phyloP scores from a whole-genome alignment of 2,329 filamentous ascomycete species.

The Hortaea werneckii region DNA sequence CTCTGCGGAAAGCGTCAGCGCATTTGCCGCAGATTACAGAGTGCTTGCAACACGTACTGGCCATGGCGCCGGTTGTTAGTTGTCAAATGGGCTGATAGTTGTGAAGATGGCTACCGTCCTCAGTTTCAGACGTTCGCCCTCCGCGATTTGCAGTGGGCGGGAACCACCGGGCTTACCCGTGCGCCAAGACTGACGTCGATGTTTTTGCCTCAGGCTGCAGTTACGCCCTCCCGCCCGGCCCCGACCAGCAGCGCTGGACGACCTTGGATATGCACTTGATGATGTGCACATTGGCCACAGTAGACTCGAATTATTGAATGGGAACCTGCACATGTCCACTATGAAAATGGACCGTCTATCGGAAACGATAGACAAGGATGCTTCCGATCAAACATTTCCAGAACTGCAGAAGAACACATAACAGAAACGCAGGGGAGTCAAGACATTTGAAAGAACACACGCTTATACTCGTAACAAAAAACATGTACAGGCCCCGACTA shows the following conservation, averaged over 20 bases:
- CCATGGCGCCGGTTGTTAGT: conserved; percentile 45
- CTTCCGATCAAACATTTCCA: no score
- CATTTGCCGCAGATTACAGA: neutral
- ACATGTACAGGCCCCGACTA: neutral
- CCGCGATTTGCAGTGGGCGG: neutral
- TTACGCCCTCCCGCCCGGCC: no score
- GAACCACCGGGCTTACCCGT: neutral
- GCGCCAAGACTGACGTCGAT: neutral
- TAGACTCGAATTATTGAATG: no score
- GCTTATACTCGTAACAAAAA: neutral
- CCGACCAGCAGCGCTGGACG: no score
- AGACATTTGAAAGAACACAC: neutral
- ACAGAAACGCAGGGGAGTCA: neutral
- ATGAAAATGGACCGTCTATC: no score
- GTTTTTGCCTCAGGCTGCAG: no score
- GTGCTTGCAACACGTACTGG: conserved; percentile 46
- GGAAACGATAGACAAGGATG: no score
- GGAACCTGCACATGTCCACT: no score
- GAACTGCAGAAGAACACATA: no score
- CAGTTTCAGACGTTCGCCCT: neutral
- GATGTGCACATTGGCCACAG: no score
- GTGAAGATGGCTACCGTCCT: neutral
- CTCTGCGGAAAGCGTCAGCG: conserved; percentile 47
- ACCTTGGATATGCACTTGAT: no score
- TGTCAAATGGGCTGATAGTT: neutral